phyloP scores from a whole-genome alignment of 306 rosid species.

The Citrullus mucosospermus region DNA sequence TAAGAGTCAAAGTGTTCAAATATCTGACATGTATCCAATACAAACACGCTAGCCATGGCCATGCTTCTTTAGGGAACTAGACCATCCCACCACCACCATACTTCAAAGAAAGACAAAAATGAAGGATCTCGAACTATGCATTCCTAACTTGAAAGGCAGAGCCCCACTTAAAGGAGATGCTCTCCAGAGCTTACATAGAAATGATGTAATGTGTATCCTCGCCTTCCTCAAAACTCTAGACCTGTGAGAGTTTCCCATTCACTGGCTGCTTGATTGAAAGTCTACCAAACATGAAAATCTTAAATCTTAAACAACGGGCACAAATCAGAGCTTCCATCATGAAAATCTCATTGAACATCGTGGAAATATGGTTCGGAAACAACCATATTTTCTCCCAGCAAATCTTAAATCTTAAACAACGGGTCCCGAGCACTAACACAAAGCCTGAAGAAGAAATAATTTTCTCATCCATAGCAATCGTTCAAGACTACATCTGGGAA shows the following conservation, averaged over 20 bases:
- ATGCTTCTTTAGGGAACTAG: not conserved
- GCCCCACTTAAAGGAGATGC: not conserved
- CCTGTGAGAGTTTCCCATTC: not conserved
- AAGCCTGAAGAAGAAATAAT: not conserved
- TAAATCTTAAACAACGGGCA: not conserved
- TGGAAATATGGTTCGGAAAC: not conserved
- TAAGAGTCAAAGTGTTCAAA: no score
- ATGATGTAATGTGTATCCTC: not conserved
- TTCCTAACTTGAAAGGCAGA: not conserved
- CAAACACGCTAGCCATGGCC: no score
- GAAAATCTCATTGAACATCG: not conserved
- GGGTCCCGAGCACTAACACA: not conserved
- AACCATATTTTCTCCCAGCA: not conserved
- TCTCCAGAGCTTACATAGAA: not conserved
- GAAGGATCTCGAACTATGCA: not conserved
- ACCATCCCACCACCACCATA: not conserved
- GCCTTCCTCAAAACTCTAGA: not conserved
- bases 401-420: not conserved
- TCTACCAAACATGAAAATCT: not conserved
- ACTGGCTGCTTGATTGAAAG: not conserved
- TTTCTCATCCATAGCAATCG: not conserved
- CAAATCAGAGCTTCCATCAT: not conserved
- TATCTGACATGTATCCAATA: no score
- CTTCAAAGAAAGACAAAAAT: not conserved
- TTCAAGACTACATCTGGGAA: not conserved